phyloP scores from a whole-genome alignment of 352 stramenopile genomes.

The Globisporangium nodosum region DNA sequence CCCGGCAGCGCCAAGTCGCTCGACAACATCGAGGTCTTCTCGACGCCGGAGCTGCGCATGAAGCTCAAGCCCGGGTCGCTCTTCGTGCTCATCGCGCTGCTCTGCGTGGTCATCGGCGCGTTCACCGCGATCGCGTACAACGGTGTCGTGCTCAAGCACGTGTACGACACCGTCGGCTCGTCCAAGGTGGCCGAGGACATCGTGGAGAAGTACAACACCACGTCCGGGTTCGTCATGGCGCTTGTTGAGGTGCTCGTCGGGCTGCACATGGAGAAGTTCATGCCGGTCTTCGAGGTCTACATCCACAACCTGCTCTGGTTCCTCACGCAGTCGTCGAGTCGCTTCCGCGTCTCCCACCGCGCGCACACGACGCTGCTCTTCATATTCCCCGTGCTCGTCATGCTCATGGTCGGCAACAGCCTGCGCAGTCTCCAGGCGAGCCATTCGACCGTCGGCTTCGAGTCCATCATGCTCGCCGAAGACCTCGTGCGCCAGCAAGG shows the following conservation, averaged over 20 bases:
- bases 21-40: slow-evolving; percentile 1
- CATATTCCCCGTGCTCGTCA: slow-evolving; percentile 32
- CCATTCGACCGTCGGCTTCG: slow-evolving; percentile 42
- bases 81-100: slow-evolving; percentile 1
- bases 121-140: slow-evolving; percentile 4
- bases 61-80: slow-evolving; percentile 1
- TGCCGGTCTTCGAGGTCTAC: slow-evolving; percentile 35
- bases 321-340: slow-evolving; percentile 9
- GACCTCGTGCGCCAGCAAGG: slow-evolving; percentile 37
- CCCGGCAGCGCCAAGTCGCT: slow-evolving; percentile 2
- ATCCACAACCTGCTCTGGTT: slow-evolving; percentile 45
- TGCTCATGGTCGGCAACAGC: slow-evolving; percentile 40
- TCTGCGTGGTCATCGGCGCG: not conserved
- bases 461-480: slow-evolving; percentile 32
- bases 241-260: slow-evolving; percentile 36
- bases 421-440: slow-evolving; percentile 37
- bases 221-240: slow-evolving; percentile 10
- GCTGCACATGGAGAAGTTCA: slow-evolving; percentile 28
- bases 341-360: slow-evolving; percentile 9
- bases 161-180: slow-evolving; percentile 8
- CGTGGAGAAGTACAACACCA: slow-evolving; percentile 10
- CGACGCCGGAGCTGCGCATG: slow-evolving; percentile 1
- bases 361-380: slow-evolving; percentile 20
- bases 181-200: slow-evolving; percentile 3
- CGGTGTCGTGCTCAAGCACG: slow-evolving; percentile 7